Evolutionary conservation across 2,329 filamentous ascomycete species (phyloP).

Genomic region (Ilyonectria sp.): DNA sequence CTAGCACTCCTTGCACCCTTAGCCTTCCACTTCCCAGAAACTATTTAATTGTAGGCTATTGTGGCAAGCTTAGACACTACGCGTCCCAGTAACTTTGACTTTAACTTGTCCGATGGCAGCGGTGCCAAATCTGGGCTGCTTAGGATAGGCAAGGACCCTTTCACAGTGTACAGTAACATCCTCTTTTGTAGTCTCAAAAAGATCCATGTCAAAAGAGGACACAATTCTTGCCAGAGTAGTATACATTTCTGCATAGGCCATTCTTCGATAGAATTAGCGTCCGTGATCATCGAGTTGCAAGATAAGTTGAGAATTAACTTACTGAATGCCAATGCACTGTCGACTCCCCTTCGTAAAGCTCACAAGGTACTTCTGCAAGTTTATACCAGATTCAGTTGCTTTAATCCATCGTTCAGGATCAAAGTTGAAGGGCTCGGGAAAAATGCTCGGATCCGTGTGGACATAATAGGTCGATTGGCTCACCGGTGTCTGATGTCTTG

Average conservation of each 20-base stretch:
- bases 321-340: slow-evolving; percentile 15
- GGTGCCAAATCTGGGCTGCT: slow-evolving; percentile 5
- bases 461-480: slow-evolving; percentile 12
- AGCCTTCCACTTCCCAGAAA: too few relatives aligned
- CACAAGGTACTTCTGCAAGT: slow-evolving; percentile 7
- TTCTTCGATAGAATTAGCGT: not conserved
- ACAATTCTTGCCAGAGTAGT: not conserved
- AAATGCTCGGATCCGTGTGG: slow-evolving; percentile 6
- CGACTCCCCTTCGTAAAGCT: slow-evolving; percentile 11
- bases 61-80: not conserved
- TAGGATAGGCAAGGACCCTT: not conserved
- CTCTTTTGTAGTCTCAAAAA: not conserved
- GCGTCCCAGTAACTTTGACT: slow-evolving; percentile 1
- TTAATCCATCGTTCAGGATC: slow-evolving; percentile 14
- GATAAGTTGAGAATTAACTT: not conserved
- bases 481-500: not conserved
- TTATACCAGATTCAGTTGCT: not conserved
- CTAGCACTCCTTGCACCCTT: too few relatives aligned
- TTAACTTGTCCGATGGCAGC: not conserved
- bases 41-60: too few relatives aligned
- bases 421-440: slow-evolving; percentile 6
- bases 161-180: not conserved
- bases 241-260: slow-evolving; percentile 11
- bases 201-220: not conserved
- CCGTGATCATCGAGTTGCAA: not conserved